Evolutionary conservation across 306 rosid genomes (phyloP).

Genomic region (Cicer cuneatum): DNA sequence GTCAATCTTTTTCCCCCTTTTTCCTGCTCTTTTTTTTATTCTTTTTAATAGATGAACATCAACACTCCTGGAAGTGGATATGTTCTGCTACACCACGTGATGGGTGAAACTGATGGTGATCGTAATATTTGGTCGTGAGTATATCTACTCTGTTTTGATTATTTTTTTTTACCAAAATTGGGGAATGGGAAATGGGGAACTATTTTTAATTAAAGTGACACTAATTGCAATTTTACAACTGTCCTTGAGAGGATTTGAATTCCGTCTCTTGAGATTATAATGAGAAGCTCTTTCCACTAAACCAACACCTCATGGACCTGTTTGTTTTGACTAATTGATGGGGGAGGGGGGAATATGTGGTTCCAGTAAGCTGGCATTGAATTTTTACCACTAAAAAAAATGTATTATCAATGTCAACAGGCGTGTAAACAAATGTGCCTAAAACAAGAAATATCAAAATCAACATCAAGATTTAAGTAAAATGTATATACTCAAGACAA

Average conservation of each 20-base stretch:
- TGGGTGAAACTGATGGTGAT: slow-evolving; percentile 85
- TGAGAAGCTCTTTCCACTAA: too few relatives aligned
- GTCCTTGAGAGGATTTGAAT: too few relatives aligned
- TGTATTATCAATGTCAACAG: slow-evolving; percentile 6
- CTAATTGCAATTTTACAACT: too few relatives aligned
- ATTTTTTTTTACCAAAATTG: too few relatives aligned
- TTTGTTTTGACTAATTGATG: slow-evolving; percentile 1
- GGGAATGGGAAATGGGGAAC: too few relatives aligned
- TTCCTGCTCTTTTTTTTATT: not conserved
- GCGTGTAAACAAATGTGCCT: not conserved
- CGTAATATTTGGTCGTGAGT: slow-evolving; percentile 75
- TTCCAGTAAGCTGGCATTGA: slow-evolving; percentile 5
- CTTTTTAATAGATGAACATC: slow-evolving; percentile 46
- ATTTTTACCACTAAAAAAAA: not conserved
- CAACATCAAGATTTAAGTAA: not conserved
- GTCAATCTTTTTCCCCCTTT: not conserved
- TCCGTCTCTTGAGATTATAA: too few relatives aligned
- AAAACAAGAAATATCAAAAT: not conserved
- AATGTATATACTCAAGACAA: not conserved
- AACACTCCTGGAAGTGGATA: slow-evolving; percentile 80
- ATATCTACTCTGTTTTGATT: slow-evolving; percentile 6
- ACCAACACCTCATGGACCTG: too few relatives aligned
- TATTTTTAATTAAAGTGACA: too few relatives aligned
- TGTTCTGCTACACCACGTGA: slow-evolving; percentile 75
- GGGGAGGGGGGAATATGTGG: not conserved